Evolutionary conservation across 164 flowering plant species (phyloP).

Genomic region (Umbilicus rupestris): DNA sequence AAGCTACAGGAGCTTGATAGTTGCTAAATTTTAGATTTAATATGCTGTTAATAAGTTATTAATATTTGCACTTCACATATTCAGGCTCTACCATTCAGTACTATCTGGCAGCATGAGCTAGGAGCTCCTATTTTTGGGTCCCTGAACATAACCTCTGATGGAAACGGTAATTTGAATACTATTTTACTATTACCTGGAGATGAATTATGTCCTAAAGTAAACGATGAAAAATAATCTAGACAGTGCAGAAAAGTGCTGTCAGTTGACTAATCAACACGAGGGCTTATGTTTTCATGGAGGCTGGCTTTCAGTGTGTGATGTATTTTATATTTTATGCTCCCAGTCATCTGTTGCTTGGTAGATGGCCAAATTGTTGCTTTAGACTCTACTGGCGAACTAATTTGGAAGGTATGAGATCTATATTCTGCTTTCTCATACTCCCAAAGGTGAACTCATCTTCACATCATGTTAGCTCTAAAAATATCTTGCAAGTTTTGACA

Average conservation of each 20-base stretch:
- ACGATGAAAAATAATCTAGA: too few species aligned
- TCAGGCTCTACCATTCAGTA: constrained; percentile 44
- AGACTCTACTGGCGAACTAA: constrained; percentile 40
- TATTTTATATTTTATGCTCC: constrained; percentile 9
- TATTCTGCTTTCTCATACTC: too few species aligned
- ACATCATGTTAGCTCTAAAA: not conserved
- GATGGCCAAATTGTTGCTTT: constrained; percentile 63
- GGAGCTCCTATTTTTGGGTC: constrained; percentile 86
- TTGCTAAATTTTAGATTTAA: not conserved
- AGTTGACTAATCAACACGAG: not conserved
- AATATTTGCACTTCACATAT: constrained; percentile 7
- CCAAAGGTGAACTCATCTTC: not conserved
- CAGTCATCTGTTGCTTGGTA: constrained; percentile 91
- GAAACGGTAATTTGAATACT: constrained; percentile 34
- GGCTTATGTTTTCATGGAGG: not conserved
- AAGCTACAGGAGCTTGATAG: not conserved
- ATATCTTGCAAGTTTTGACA: not conserved
- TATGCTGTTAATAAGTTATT: not conserved
- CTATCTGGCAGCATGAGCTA: constrained; percentile 52
- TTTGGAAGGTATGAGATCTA: constrained; percentile 58
- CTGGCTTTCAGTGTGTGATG: not conserved
- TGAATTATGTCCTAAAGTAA: too few species aligned
- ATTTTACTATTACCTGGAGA: too few species aligned
- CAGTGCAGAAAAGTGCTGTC: not conserved
- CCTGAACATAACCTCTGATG: constrained; percentile 38